Evolutionary conservation across 371 early-diverging fungal genomes (phyloP).

Genomic region (Umbelopsis sp.): DNA sequence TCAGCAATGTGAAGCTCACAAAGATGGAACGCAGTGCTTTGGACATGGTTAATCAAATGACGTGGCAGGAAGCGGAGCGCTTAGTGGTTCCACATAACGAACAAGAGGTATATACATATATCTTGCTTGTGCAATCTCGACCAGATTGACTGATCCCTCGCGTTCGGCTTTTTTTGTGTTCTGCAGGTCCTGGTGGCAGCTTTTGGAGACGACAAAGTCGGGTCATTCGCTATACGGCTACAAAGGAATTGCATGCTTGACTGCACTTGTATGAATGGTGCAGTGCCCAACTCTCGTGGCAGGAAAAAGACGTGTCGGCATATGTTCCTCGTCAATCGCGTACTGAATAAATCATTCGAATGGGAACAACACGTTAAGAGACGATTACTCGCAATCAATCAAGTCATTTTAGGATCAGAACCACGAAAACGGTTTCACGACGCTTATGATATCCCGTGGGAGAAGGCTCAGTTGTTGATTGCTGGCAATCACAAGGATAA

Average conservation of each 20-base stretch:
- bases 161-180: not conserved
- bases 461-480: slow-evolving; percentile 12
- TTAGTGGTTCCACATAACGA: slow-evolving; percentile 7
- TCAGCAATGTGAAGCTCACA: slow-evolving; percentile 8
- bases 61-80: not conserved
- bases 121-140: not conserved
- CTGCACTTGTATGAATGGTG: not conserved
- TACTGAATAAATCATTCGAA: slow-evolving; percentile 10
- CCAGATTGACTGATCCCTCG: not conserved
- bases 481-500: slow-evolving; percentile 17
- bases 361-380: slow-evolving; percentile 17
- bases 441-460: slow-evolving; percentile 1
- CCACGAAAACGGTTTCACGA: slow-evolving; percentile 3
- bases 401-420: slow-evolving; percentile 10
- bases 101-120: slow-evolving; percentile 3
- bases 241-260: not conserved
- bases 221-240: not conserved
- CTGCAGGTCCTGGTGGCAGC: not conserved
- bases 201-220: slow-evolving; percentile 5
- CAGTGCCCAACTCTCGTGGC: slow-evolving; percentile 4
- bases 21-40: slow-evolving; percentile 10
- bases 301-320: slow-evolving; percentile 10
- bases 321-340: slow-evolving; percentile 13
- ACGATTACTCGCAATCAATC: not conserved
- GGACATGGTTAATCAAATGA: slow-evolving; percentile 3